Base-by-base conservation (phyloP, 768 basidiomycete genomes). In the Symmetrospora coprosmae region DNA sequence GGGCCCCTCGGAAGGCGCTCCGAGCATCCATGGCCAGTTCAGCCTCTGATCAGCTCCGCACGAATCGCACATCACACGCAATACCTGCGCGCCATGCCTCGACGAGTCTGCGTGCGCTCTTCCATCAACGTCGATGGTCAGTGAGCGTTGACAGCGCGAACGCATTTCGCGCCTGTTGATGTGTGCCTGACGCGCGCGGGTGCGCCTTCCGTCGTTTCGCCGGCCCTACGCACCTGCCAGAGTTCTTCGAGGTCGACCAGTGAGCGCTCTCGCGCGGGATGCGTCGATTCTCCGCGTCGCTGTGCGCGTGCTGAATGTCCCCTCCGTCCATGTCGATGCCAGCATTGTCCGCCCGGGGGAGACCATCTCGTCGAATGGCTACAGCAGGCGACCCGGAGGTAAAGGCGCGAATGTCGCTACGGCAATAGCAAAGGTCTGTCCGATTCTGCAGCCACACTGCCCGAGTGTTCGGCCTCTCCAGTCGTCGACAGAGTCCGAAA, bases 391-490 rank as follows among this genome's bases (percentile, higher is more conserved):
- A 35, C 69, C 74, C 8, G 75, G 75, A 2, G 75, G 75, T 0
- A 76, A 76, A 58, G 75, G 75, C 13, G 75, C 74, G 7, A 76
- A 76, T 58, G 74, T 74, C 53, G 72, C 75, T n/a, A 70, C 68
- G 31, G 69, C 75, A 0, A 69, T 72, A 1, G 75, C 74, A 0
- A 66, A 66, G 63, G 66, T 65, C 19, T 9, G 60, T 9, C 30
- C 1, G 21, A 19, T 35, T 6, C 8, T 9, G 9, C 3, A 3
- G 4, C 25, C n/a, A 14, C 7, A 14, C 14, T 58, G 21, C n/a
- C 31, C 28, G 27, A 30, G 16, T 37, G 35, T 16, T 31, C 52
- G 13, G 8, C 58, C 21, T 40, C 28, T 30, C 19, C 39, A 28
- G 39, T 55, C 21, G 5, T 2, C 28, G 31, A 21, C 38, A 50